Conservation (phyloP, 768 basidiomycete genomes). For the Xanthoconium stramineum region DNA sequence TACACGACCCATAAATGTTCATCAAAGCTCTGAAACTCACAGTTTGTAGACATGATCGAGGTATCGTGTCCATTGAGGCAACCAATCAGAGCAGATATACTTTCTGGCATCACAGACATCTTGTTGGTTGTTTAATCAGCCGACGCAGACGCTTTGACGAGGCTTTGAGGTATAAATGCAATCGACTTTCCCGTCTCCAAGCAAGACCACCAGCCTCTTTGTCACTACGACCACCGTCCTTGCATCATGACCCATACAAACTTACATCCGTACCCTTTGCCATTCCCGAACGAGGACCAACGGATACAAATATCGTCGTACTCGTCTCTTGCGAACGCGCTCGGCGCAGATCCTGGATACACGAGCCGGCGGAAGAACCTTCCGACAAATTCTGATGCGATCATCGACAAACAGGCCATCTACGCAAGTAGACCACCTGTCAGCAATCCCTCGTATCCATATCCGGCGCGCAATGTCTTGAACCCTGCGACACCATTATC, state of each 20-base stretch:
- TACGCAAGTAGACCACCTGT: slow-evolving; percentile 18
- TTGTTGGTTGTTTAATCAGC: slow-evolving; percentile 1
- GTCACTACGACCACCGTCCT: neutral
- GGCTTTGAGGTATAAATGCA: slow-evolving; percentile 19
- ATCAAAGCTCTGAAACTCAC: neutral
- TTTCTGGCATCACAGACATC: neutral
- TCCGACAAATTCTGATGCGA: slow-evolving; percentile 2
- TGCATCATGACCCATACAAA: slow-evolving; percentile 18
- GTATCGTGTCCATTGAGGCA: neutral
- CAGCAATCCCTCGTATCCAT: slow-evolving; percentile 24
- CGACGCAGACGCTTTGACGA: slow-evolving; percentile 17
- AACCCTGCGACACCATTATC: slow-evolving; percentile 16
- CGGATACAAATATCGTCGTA: slow-evolving; percentile 19
- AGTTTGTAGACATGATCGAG: slow-evolving; percentile 10
- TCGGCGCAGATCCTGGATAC: slow-evolving; percentile 15
- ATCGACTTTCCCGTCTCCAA: neutral
- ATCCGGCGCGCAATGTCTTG: slow-evolving; percentile 29
- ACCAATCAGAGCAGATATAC: neutral
- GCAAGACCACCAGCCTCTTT: neutral
- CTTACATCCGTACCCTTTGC: slow-evolving; percentile 14
- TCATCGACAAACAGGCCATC: slow-evolving; percentile 11
- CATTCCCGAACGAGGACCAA: slow-evolving; percentile 22
- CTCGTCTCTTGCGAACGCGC: slow-evolving; percentile 23
- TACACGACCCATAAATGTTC: neutral
- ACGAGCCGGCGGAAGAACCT: neutral